Base-by-base conservation (phyloP, 2,329 filamentous ascomycete genomes). In the Aspergillus niger region DNA sequence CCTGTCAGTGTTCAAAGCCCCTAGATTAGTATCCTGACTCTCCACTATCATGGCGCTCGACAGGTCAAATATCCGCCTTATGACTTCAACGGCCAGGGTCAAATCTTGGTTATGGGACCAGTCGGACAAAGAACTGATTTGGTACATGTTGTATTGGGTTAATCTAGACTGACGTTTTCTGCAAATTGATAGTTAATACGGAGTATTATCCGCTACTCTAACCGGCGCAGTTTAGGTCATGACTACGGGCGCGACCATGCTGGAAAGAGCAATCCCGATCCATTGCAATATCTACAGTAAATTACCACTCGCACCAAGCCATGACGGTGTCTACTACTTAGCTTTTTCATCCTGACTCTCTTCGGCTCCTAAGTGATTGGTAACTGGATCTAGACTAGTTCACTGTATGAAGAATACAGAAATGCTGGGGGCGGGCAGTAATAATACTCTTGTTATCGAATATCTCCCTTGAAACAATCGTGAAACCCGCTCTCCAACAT, bases 31-130 rank as follows among this genome's bases (percentile, higher is more conserved):
- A 20, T 32, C 53, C 30, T 55, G 41, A 13, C 20, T 32, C 53
- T 55, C 28, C 53, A 32, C 39, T n/a, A 10, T 55, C 39, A 22
- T 47, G 53, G 53, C 53, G 53, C 44, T 55, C n/a, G 53, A 55
- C 53, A 32, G 39, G 53, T 55, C 53, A 30, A 44, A 47, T 55
- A 22, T 55, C 32, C 53, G 53, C 26, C 53, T 32, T 44, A 39
- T 17, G 15, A 28, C 24, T 41, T 55, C 53, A 22, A 47, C 53
- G 26, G 39, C 39, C 39, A 55, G 22, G 53, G 26, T n/a, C 22
- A 17, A 17, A 28, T 20, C 36, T 50, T 50, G 47, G 8, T 10
- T 11, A 50, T 11, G 15, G 22, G 8, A 24, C 5, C 20, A 44
- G 41, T 22, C 41, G 17, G 20, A 17, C 41, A 11, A 44, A 22